Percentiles rank a stretch among this genome's conserved stretches.
phyloP scores from a whole-genome alignment of 1,139 yeast species.

The Geotrichum carabidarum region DNA sequence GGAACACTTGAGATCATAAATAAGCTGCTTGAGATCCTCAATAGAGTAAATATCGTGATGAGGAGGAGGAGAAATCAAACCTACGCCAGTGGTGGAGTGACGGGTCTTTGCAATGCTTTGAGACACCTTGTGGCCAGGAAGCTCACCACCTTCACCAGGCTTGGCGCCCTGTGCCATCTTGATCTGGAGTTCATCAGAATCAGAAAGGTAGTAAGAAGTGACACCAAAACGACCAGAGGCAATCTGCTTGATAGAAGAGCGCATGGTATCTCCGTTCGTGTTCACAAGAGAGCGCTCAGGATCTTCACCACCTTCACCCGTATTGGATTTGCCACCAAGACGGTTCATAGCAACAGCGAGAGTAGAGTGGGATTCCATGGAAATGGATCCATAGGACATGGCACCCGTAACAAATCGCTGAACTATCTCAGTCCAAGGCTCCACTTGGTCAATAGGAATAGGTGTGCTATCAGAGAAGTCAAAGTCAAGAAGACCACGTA shows the following conservation, averaged over 20 bases:
- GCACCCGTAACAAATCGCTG: slow-evolving; percentile 97
- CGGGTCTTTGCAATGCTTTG: slow-evolving; percentile 87
- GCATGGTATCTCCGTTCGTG: slow-evolving; percentile 92
- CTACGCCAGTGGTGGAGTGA: slow-evolving; percentile 95
- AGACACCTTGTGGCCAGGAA: slow-evolving; percentile 92
- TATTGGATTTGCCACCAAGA: slow-evolving; percentile 93
- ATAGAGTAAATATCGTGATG: slow-evolving; percentile 97
- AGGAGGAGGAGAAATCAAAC: slow-evolving; percentile 95
- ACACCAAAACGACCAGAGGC: slow-evolving; percentile 98
- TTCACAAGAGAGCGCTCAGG: slow-evolving; percentile 76
- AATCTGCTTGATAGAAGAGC: slow-evolving; percentile 94
- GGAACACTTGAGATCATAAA: slow-evolving; percentile 91
- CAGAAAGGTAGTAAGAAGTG: slow-evolving; percentile 86
- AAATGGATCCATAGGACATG: slow-evolving; percentile 97
- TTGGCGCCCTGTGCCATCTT: slow-evolving; percentile 99
- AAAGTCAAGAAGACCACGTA: slow-evolving; percentile 87
- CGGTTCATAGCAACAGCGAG: slow-evolving; percentile 98
- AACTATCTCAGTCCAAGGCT: slow-evolving; percentile 98
- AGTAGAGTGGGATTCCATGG: slow-evolving; percentile 97
- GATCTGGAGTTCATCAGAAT: slow-evolving; percentile 95
- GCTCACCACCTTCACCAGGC: slow-evolving; percentile 99
- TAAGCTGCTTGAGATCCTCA: slow-evolving; percentile 93
- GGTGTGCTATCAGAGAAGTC: slow-evolving; percentile 65
- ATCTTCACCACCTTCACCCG: slow-evolving; percentile 99
- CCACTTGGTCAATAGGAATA: slow-evolving; percentile 94